These are phyloP conservation scores for Aspergillus tubingensis DNA, from an alignment of 2,329 filamentous ascomycete species.

Conservation along the genomic window DNA sequence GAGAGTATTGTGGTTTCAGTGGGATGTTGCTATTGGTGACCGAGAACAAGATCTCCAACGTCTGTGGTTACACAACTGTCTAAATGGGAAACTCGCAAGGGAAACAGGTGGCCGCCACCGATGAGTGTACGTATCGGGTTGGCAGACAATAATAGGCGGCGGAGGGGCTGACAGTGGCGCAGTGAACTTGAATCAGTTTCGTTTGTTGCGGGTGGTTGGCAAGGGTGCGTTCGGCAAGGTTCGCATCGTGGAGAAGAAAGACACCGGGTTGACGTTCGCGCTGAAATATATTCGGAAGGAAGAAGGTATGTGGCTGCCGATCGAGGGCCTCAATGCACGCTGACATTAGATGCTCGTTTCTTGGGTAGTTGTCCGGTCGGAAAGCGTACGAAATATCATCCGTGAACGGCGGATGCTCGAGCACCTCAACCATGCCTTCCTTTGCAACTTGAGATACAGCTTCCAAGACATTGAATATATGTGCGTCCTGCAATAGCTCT, in stretches of 20 bases:
- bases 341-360: constrained; percentile 26
- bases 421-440: constrained; percentile 95
- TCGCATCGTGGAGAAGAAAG: constrained; percentile 96
- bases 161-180: constrained; percentile 24
- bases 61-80: constrained; percentile 24
- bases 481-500: constrained; percentile 54
- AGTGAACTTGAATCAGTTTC: constrained; percentile 98
- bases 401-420: constrained; percentile 97
- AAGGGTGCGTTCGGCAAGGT: constrained; percentile 99
- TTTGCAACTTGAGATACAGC: constrained; percentile 97
- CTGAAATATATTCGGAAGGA: constrained; percentile 98
- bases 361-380: constrained; percentile 81
- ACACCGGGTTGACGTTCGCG: constrained; percentile 89
- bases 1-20: constrained; percentile 11
- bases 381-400: constrained; percentile 97
- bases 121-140: constrained; percentile 70
- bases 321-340: constrained; percentile 1
- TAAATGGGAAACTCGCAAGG: constrained; percentile 92
- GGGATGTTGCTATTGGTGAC: constrained; percentile 29
- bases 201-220: constrained; percentile 89
- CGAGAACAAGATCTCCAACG: constrained; percentile 20
- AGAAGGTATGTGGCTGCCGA: constrained; percentile 62
- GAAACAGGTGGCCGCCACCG: constrained; percentile 87
- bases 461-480: constrained; percentile 99
- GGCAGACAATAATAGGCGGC: not conserved